Base-by-base conservation (phyloP, 768 basidiomycete genomes). In the Myochromella boudieri region DNA sequence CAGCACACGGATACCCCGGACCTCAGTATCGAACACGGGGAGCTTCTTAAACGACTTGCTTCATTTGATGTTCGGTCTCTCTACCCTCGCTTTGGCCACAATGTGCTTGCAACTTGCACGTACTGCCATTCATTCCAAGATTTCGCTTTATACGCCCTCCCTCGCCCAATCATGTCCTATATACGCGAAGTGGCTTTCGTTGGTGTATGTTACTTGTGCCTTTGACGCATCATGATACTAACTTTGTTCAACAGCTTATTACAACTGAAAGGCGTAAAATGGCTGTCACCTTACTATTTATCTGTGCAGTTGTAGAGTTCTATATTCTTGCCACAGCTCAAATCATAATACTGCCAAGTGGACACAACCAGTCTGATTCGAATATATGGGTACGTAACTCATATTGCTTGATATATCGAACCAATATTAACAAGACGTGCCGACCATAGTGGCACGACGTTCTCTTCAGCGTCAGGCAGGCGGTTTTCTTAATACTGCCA, bases 71-170 rank as follows among this genome's bases (percentile, higher is more conserved):
- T 74, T 49, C 76, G 87, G 44, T 65, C 70, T 1, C 58, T 76
- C 36, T 90, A 87, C 56, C 54, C 57, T 52, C 87, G 87, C 46
- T 85, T 87, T 49, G 87, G 87, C 18, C 87, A 90, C 62, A 62
- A 72, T 21, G 77, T 79, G 4, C 63, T 90, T 12, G 69, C 80
- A 36, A 74, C 72, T 6, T 90, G 87, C 64, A 71, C 72, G n/a
- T 80, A 83, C 59, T 90, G 87, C 62, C 72, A 71, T 17, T 77
- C 81, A 11, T 71, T 71, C 41, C 61, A 74, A 21, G 86, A 89
- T 47, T 88, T 77, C 59, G 74, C 74, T 7, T 61, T 85, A 10
- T 84, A 77, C 59, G 73, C 78, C 6, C 58, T 85, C 20, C 78
- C 84, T 1, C 64, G 68, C 6, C 69, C 78, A 15, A 60, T 84